Evolutionary conservation across 805 yeast species (phyloP), one percentile per base, ranked within the genome.

Genomic region (Candida ortonii): DNA sequence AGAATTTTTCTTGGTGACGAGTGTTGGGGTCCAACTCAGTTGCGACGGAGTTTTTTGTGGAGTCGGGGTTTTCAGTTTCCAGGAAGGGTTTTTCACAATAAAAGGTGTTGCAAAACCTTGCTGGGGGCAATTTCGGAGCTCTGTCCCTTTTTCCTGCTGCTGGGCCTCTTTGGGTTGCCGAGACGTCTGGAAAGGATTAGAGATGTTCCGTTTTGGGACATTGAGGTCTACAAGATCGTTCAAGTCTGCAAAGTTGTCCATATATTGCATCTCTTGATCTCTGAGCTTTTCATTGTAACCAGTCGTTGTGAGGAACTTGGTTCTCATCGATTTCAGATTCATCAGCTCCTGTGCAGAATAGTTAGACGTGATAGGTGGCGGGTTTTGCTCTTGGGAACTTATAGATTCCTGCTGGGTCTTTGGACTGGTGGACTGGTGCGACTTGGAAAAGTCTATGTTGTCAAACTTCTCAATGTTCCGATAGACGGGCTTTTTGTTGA

Each of bases 331-430:
- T 31, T 51, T 48, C 38, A 58, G 36, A 34, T 38, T 32, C 46
- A 65, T 69, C 28, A 71, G 48, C 41, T 68, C 70, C 43, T 64
- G 70, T 5, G 61, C 74, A 3, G 72, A 64, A 40, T 58, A 70
- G 22, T 45, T 52, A 26, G 43, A 43, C 34, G 40, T 40, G 7
- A 34, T 41, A 0, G 62, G 53, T 5, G 59, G 42, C 8, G 51
- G 45, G 31, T 24, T 5, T 66, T 59, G 69, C 64, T 10, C 45
- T 39, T 1, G 84, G 85, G 46, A 79, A 79, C 52, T 71, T 78
- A 56, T 74, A 79, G 3, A 73, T 30, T 78, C 82, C 3, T 54
- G 47, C 14, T 38, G 32, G 3, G 16, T 30, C 33, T 28, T 19
- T 8, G 31, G 28, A 20, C 17, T 18, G 24, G 6, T 7, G 17